A percentile compares a stretch with the other conserved stretches of the same genome.
Evolutionary conservation across 805 yeast species (phyloP).

Genomic region (Hanseniaspora vineae): DNA sequence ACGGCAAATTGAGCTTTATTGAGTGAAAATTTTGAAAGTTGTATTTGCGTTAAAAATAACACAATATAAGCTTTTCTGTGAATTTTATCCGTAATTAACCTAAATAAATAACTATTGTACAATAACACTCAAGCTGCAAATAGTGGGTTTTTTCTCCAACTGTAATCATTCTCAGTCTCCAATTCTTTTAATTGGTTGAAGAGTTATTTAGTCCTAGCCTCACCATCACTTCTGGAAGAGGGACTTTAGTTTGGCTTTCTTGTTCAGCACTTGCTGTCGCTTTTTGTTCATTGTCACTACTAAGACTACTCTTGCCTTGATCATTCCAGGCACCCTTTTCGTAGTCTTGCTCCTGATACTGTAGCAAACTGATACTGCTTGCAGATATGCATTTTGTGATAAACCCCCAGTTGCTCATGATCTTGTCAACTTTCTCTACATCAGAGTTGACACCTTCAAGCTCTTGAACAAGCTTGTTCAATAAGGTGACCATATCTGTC

Average conservation of each 20-base stretch:
- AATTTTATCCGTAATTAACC: not conserved
- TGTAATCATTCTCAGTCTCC: too few relatives aligned
- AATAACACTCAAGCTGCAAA: too few relatives aligned
- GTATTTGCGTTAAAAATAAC: not conserved
- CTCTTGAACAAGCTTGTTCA: constrained; percentile 6
- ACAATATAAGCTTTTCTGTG: not conserved
- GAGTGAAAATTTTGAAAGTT: constrained; percentile 5
- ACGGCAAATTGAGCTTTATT: constrained; percentile 1
- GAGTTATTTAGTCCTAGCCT: constrained; percentile 31
- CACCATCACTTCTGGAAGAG: constrained; percentile 55
- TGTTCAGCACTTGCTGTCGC: constrained; percentile 12
- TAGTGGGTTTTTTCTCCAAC: too few relatives aligned
- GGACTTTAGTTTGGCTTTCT: constrained; percentile 16
- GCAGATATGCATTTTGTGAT: constrained; percentile 21
- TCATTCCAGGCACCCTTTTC: constrained; percentile 32
- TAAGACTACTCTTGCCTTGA: constrained; percentile 29
- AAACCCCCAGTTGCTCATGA: constrained; percentile 21
- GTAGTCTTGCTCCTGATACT: constrained; percentile 21
- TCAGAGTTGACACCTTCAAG: constrained; percentile 11
- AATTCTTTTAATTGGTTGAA: too few relatives aligned
- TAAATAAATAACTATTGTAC: too few relatives aligned
- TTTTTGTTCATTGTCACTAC: constrained; percentile 15
- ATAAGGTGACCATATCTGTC: constrained; percentile 15
- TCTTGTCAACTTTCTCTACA: constrained; percentile 15
- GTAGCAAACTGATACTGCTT: constrained; percentile 20